A percentile compares a stretch with the other conserved stretches of the same genome.
These are phyloP conservation scores for Fusarium sp. DNA, from an alignment of 2,329 filamentous ascomycete species.

Conservation along the genomic window DNA sequence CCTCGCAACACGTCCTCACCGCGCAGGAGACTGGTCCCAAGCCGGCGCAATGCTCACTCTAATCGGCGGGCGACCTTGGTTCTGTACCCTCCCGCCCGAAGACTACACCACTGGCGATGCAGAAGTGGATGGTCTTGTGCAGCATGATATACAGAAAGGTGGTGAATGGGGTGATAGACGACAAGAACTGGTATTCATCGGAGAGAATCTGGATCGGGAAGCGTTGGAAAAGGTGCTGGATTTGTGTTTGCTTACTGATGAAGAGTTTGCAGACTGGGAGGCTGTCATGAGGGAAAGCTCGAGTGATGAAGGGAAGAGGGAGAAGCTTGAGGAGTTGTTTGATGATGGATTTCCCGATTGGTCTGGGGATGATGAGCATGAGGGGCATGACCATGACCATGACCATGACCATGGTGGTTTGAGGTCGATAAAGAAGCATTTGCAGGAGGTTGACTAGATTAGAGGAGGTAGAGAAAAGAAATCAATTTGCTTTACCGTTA, in stretches of 20 bases:
- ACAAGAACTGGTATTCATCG: slow-evolving; percentile 81
- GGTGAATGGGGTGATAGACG: slow-evolving; percentile 76
- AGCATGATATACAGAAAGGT: slow-evolving; percentile 63
- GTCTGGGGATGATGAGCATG: slow-evolving; percentile 56
- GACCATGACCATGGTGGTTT: background rate
- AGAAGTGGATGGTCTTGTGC: slow-evolving; percentile 61
- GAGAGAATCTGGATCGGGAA: slow-evolving; percentile 68
- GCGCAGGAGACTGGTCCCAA: slow-evolving; percentile 71
- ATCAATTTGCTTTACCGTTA: background rate
- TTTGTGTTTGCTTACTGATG: slow-evolving; percentile 69
- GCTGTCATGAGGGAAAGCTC: slow-evolving; percentile 58
- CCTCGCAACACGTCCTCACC: slow-evolving; percentile 68
- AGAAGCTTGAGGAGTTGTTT: slow-evolving; percentile 63
- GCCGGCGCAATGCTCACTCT: slow-evolving; percentile 74
- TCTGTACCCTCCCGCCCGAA: slow-evolving; percentile 67
- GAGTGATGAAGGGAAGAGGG: slow-evolving; percentile 48
- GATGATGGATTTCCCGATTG: slow-evolving; percentile 71
- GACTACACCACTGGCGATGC: slow-evolving; percentile 62
- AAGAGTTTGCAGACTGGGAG: slow-evolving; percentile 67
- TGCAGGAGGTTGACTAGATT: slow-evolving; percentile 39
- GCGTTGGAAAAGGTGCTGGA: slow-evolving; percentile 67
- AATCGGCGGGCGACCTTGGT: slow-evolving; percentile 67
- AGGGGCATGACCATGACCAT: slow-evolving; percentile 46
- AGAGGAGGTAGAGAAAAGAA: background rate
- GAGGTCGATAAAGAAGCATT: slow-evolving; percentile 40